A percentile compares a stretch with the other conserved stretches of the same genome.
These are phyloP conservation scores for Trichoderma koningiopsis DNA, from an alignment of 2,329 filamentous ascomycete genomes.

Conservation along the genomic window DNA sequence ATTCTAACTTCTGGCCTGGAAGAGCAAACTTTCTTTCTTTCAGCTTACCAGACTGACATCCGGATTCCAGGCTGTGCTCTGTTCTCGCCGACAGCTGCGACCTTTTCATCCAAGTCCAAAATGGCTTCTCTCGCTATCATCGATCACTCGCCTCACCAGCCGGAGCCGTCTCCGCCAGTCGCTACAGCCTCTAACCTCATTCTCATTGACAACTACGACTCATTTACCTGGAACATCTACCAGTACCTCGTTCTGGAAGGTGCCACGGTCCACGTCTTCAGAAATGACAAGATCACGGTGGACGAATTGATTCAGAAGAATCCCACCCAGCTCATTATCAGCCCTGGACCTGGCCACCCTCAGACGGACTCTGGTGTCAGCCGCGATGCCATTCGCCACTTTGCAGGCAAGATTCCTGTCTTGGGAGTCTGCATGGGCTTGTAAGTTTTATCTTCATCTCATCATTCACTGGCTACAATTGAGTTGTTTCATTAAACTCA, in stretches of 20 bases:
- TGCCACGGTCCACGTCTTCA: constrained; percentile 82
- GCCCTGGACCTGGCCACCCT: constrained; percentile 92
- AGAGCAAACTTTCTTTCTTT: background rate
- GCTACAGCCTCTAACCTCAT: constrained; percentile 85
- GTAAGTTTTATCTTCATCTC: constrained; percentile 51
- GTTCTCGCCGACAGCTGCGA: background rate
- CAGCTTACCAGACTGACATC: background rate
- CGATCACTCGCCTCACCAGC: constrained; percentile 87
- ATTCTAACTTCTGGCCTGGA: background rate
- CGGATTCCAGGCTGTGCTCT: background rate
- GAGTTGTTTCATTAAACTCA: background rate
- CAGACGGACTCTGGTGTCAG: constrained; percentile 89
- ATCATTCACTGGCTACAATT: background rate
- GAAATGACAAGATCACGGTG: constrained; percentile 89
- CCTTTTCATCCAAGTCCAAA: constrained; percentile 29
- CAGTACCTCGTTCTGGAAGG: constrained; percentile 98
- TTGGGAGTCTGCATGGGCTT: constrained; percentile 99
- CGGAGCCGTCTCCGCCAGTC: constrained; percentile 71
- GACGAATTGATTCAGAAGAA: constrained; percentile 80
- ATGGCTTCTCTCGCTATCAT: constrained; percentile 57
- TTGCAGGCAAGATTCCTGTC: constrained; percentile 91
- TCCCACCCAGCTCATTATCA: constrained; percentile 92
- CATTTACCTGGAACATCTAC: constrained; percentile 99
- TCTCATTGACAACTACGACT: constrained; percentile 98
- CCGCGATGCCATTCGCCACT: constrained; percentile 86